Percentiles rank a stretch among this genome's conserved stretches.
Evolutionary conservation across 345 rosid genomes (phyloP).

Genomic region (Brassica juncea): DNA sequence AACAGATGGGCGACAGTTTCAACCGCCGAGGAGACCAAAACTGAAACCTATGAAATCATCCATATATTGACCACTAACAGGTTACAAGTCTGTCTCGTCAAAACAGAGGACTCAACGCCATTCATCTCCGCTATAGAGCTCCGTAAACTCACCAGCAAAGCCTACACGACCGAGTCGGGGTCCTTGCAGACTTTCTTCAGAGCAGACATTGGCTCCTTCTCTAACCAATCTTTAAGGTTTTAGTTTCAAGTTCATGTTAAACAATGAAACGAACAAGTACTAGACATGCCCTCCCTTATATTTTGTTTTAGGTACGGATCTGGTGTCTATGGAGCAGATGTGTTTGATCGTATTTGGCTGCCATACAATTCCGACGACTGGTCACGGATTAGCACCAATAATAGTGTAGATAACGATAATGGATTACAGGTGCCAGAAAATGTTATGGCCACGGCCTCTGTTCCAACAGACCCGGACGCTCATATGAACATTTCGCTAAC

Average conservation of each 20-base stretch:
- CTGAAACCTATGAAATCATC: constrained; percentile 29
- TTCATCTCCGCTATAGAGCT: constrained; percentile 49
- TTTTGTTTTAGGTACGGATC: constrained; percentile 34
- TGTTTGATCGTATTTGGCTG: constrained; percentile 41
- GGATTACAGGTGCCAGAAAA: constrained; percentile 10
- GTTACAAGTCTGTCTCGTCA: constrained; percentile 48
- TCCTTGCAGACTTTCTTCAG: constrained; percentile 2
- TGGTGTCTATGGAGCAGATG: constrained; percentile 18
- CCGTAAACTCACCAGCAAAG: constrained; percentile 24
- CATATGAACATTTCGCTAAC: background rate
- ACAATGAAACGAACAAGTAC: background rate
- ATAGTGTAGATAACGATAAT: background rate
- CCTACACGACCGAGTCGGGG: background rate
- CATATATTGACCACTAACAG: constrained; percentile 25
- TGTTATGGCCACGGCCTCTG: constrained; percentile 40
- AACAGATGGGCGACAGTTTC: constrained; percentile 37
- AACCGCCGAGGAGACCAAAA: background rate
- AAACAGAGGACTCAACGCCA: constrained; percentile 38
- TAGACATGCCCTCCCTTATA: background rate
- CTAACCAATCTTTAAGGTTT: constrained; percentile 36
- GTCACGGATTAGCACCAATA: background rate
- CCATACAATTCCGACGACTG: background rate
- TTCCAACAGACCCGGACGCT: constrained; percentile 26
- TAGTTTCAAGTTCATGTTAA: background rate
- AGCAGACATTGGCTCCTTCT: constrained; percentile 31